Evolutionary conservation across 768 basidiomycete species (phyloP), one percentile per base, ranked within the genome.

Genomic region (Strobilomyces dryophilus): DNA sequence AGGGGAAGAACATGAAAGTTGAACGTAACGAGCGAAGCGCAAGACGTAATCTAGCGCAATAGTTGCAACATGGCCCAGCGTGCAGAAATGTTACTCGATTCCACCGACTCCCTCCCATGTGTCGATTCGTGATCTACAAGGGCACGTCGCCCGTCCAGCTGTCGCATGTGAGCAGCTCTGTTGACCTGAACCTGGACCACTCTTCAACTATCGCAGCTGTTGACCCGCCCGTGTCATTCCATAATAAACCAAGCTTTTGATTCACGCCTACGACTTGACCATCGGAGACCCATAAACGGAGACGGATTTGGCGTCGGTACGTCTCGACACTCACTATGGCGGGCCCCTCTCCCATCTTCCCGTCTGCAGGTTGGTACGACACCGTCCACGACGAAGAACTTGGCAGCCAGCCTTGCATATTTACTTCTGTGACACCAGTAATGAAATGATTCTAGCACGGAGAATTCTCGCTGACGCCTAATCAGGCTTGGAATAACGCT

Each of bases 181-280:
- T 12, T 29, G 5, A 35, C 34, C 2, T 34, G 8, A 6, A 14
- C 46, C 18, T 9, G 31, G 18, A 2, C 45, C 20, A 8, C 27
- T 49, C 24, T 44, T 49, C 21, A 29, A 29, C 29, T 29, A 9
- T 29, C 47, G 31, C 59, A 92, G 81, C 81, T 98, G n/a, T 78
- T 98, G 61, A 98, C 95, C 41, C 80, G 90, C 45, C 95, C 95
- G 47, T 86, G 87, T 55, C 95, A 98, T 73, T 92, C 90, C 4
- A 97, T 98, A 73, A 97, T 95, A 68, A 95, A 95, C 68, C 93
- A 97, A 73, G 93, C 95, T 0, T 95, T 93, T 63, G 95, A 98
- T 72, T 95, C 92, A 20, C 81, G 95, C 8, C 76, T 99, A 31
- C 82, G 95, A 18, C 68, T 92, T 48, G 91, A 93, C 64, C 78